Evolutionary conservation across 2,329 filamentous ascomycete species (phyloP).

Genomic region (Scedosporium boydii): DNA sequence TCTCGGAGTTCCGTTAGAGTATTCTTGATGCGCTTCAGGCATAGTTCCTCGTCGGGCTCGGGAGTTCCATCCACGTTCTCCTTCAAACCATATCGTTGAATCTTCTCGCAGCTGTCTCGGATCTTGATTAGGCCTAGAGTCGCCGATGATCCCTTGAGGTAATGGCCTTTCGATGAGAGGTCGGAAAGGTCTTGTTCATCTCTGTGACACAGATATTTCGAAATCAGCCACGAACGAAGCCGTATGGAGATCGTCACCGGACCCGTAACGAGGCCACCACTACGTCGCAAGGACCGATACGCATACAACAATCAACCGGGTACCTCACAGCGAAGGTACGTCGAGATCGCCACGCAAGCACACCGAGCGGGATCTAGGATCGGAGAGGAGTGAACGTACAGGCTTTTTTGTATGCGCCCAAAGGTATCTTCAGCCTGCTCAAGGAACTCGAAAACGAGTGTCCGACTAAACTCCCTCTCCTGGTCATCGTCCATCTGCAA

Average conservation of each 20-base stretch:
- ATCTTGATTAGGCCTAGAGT: slow-evolving; percentile 87
- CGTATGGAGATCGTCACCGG: not conserved
- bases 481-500: slow-evolving; percentile 95
- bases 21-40: slow-evolving; percentile 59
- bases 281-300: not conserved
- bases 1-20: slow-evolving; percentile 63
- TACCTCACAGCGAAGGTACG: not conserved
- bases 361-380: not conserved
- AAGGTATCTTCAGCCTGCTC: slow-evolving; percentile 85
- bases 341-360: not conserved
- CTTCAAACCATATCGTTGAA: slow-evolving; percentile 80
- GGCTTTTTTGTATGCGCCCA: slow-evolving; percentile 65
- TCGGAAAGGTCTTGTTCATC: slow-evolving; percentile 47
- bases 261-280: not conserved
- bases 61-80: slow-evolving; percentile 68
- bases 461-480: slow-evolving; percentile 77
- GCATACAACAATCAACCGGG: not conserved
- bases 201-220: not conserved
- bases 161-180: slow-evolving; percentile 82
- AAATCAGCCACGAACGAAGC: not conserved
- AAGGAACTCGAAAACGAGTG: slow-evolving; percentile 88
- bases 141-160: slow-evolving; percentile 93
- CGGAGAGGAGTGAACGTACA: slow-evolving; percentile 49
- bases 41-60: slow-evolving; percentile 57
- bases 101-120: slow-evolving; percentile 89